Base-by-base conservation (phyloP, 2,329 filamentous ascomycete genomes). In the Zymoseptoria ardabiliae region DNA sequence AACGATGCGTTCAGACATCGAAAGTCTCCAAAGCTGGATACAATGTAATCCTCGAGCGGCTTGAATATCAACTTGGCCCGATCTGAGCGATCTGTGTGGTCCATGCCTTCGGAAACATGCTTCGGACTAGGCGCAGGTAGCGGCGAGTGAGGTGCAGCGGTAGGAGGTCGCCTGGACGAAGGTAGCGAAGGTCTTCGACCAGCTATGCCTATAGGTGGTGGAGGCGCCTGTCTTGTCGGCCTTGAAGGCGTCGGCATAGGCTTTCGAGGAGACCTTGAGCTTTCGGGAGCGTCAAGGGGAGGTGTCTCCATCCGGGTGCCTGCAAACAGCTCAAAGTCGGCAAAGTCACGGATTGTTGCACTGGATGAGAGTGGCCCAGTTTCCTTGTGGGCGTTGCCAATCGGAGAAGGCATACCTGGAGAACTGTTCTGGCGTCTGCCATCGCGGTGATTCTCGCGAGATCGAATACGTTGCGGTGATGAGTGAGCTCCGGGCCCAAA, bases 1-100 rank as follows among this genome's bases (percentile, higher is more conserved):
- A 96, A 96, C 0, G 91, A 92, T 13, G 78, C 79, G 71, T 94
- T 95, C n/a, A 96, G 74, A 63, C 82, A 86, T 56, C 88, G 81
- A 65, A 85, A 85, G 0, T 86, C 85, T 57, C 83, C 81, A 67
- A 95, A 89, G 65, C 83, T 87, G 20, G 76, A 73, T 54, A 85
- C 76, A 49, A 96, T 81, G 69, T 94, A 93, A 61, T 91, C 87
- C 73, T 96, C 90, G 13, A 96, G 71, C 4, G 81, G 81, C 61
- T 83, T 86, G 72, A 96, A 96, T 10, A 93, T 84, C 45, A 77
- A 79, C 68, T 82, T 85, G 2, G 80, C 74, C 3, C 68, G 65
- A 52, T 74, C 72, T 54, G 72, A 70, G 22, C 71, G 68, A 35
- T 68, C 61, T 4, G 67, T 63, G 50, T 68, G 62, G 45, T 69